Evolutionary conservation across 2,329 filamentous ascomycete genomes (phyloP).

Genomic region (Zymoseptoria tritici): DNA sequence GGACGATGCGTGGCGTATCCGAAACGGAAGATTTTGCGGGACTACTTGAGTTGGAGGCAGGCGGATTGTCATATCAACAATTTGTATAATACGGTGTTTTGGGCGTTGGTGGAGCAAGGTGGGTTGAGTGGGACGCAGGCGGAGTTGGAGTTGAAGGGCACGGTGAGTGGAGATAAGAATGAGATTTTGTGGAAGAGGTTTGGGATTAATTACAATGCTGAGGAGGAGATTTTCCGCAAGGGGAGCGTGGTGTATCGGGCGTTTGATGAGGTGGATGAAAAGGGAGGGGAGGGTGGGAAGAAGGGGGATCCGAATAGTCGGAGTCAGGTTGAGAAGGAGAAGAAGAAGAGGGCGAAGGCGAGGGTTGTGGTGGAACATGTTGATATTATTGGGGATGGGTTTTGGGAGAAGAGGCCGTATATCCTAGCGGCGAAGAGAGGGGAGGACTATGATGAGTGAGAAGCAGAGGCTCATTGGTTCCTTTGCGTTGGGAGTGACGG

Average conservation of each 20-base stretch:
- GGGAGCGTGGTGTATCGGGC: constrained; percentile 76
- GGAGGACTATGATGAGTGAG: neutral
- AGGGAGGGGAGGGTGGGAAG: constrained; percentile 1
- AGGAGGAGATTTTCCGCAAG: constrained; percentile 85
- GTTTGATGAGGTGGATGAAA: constrained; percentile 28
- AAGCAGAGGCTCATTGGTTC: too few species aligned
- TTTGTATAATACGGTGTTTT: constrained; percentile 95
- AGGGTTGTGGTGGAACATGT: constrained; percentile 74
- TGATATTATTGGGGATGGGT: constrained; percentile 92
- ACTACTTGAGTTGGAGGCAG: constrained; percentile 96
- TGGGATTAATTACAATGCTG: constrained; percentile 95
- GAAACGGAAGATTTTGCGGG: constrained; percentile 68
- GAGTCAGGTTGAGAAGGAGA: constrained; percentile 75
- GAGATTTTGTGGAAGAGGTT: constrained; percentile 88
- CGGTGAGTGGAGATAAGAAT: constrained; percentile 80
- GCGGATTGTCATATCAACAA: constrained; percentile 99
- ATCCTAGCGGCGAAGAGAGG: constrained; percentile 30
- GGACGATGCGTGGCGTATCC: constrained; percentile 88
- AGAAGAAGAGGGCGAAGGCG: constrained; percentile 73
- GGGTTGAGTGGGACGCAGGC: constrained; percentile 70
- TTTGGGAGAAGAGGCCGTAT: constrained; percentile 86
- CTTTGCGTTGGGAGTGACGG: too few species aligned
- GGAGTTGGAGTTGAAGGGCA: constrained; percentile 74
- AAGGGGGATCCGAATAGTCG: constrained; percentile 36
- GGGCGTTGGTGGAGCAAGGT: constrained; percentile 74